A percentile compares a stretch with the other conserved stretches of the same genome.
phyloP scores from a whole-genome alignment of 306 rosid species.

The Morella rubra region DNA sequence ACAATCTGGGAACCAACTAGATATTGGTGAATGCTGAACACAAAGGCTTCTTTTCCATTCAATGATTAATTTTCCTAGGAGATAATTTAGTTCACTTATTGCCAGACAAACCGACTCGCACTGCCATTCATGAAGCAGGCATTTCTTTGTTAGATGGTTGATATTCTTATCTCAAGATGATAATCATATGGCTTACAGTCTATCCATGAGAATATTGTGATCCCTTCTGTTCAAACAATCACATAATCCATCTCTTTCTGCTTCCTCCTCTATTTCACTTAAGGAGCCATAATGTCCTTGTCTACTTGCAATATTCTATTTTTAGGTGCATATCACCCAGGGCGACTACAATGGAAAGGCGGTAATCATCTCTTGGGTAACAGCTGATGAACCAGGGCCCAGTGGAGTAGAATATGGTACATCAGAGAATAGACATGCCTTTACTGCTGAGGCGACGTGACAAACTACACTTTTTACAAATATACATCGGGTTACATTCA shows the following conservation, averaged over 20 bases:
- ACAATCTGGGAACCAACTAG: background rate
- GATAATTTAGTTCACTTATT: background rate
- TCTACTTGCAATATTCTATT: slow-evolving; percentile 21
- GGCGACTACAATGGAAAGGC: slow-evolving; percentile 97
- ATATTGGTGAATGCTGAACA: background rate
- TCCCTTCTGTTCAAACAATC: slow-evolving; percentile 16
- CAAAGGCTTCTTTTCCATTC: background rate
- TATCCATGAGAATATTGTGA: slow-evolving; percentile 9
- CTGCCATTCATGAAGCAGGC: background rate
- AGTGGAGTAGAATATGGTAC: slow-evolving; percentile 64
- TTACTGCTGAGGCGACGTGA: slow-evolving; percentile 53
- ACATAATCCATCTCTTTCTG: background rate
- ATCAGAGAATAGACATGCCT: slow-evolving; percentile 38
- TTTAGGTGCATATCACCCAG: slow-evolving; percentile 91
- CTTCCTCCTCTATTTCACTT: background rate
- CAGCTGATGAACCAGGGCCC: slow-evolving; percentile 64
- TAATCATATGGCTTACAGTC: slow-evolving; percentile 1
- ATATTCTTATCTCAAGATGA: slow-evolving; percentile 7
- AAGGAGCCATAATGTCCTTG: slow-evolving; percentile 13
- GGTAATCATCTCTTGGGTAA: slow-evolving; percentile 88
- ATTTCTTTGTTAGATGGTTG: background rate
- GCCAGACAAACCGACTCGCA: background rate
- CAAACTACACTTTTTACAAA: slow-evolving; percentile 71
- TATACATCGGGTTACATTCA: slow-evolving; percentile 90
- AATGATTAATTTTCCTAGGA: background rate